Base-by-base conservation (phyloP, 352 stramenopile species). In the Phytophthora fragariae region DNA sequence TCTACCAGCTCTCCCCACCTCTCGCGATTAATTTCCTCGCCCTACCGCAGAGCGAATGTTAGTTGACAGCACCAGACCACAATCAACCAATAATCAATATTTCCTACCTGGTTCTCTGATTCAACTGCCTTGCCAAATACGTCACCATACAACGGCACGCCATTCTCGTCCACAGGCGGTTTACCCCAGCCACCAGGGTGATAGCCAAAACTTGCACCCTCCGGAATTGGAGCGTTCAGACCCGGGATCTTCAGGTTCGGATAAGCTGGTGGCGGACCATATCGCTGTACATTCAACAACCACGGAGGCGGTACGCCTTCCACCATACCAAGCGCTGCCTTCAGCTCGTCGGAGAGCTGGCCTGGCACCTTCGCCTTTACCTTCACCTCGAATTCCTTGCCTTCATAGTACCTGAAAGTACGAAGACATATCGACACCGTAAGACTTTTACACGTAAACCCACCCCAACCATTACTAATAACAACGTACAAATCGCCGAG, bases 241-340 rank as follows among this genome's bases (percentile, higher is more conserved):
- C 98, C 98, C 41, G 98, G 97, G 80, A 99, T 98, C 65, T 94
- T 94, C 3, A 99, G 76, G 62, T 98, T 98, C 7, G 97, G 97
- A 78, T 99, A 99, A 29, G 91, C 97, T 21, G 97, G 97, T 3
- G 98, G 98, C 33, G 98, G 97, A 0, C 98, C 98, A 80, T 99
- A 99, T 65, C 98, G 87, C 81, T 99, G 98, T 90, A 99, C 98
- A 74, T 99, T 99, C 49, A 99, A 90, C 1, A 99, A 88, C 98
- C 97, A 99, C 17, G 98, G 98, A 33, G 97, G 98, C 31, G 98
- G 98, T 33, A 94, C 86, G 5, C 84, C 89, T 62, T 97, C 90
- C 27, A 90, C 78, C 96, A 99, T 99, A 33, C 96, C 97, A 2
- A 99, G 88, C 15, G 98, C 98, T 75, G 94, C 88, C 76, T 92